Evolutionary conservation across 345 rosid genomes (phyloP).

Genomic region (Pugionium cornutum): DNA sequence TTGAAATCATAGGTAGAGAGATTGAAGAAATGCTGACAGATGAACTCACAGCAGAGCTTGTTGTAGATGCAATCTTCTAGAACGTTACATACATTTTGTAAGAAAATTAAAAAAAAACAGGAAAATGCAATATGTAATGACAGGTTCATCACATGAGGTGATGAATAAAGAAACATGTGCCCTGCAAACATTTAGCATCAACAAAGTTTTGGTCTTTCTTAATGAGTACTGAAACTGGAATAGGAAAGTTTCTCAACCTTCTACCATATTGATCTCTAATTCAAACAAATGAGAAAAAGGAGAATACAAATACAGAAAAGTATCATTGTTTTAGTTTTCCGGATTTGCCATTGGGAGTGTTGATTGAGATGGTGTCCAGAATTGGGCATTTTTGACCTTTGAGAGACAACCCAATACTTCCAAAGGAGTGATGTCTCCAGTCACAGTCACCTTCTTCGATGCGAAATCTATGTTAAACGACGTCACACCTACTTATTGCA

Average conservation of each 20-base stretch:
- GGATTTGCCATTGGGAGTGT: conserved; percentile 31
- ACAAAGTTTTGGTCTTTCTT: background rate
- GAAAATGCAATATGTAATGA: conserved; percentile 37
- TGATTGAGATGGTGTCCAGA: conserved; percentile 51
- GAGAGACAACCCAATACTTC: conserved; percentile 77
- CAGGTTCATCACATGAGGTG: conserved; percentile 33
- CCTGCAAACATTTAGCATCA: background rate
- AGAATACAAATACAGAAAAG: background rate
- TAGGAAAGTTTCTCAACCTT: background rate
- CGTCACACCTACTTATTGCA: conserved; percentile 62
- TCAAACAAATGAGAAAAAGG: background rate
- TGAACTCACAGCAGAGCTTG: conserved; percentile 63
- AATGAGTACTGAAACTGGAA: background rate
- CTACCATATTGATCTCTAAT: background rate
- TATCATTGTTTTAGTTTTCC: background rate
- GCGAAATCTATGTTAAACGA: conserved; percentile 82
- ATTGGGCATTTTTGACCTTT: conserved; percentile 76
- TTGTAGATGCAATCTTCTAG: conserved; percentile 36
- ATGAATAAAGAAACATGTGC: conserved; percentile 27
- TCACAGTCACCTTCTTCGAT: conserved; percentile 75
- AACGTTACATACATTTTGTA: conserved; percentile 22
- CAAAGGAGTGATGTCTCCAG: conserved; percentile 75
- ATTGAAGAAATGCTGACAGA: conserved; percentile 64
- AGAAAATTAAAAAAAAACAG: background rate
- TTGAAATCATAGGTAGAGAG: conserved; percentile 67